Evolutionary conservation across 78 protist species (phyloP), one percentile per base, ranked within the genome.

Genomic region (Creolimax fragrantissima): DNA sequence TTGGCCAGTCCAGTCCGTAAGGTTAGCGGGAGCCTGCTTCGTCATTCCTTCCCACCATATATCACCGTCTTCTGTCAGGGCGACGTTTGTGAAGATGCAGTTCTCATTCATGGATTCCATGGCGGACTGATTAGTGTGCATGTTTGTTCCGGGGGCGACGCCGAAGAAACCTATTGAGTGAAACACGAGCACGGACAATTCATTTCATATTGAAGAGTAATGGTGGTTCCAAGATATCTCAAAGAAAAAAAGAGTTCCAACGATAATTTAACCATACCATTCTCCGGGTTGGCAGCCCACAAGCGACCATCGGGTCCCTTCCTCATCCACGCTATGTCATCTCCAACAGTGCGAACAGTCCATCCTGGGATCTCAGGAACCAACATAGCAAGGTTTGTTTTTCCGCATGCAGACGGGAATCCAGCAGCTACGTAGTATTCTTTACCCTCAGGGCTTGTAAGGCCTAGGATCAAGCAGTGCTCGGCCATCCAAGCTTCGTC

Each of bases 351-450:
- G 35, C 85, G 93, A 4, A 96, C 94, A 47, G 81, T 89, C 95
- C 95, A 92, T 3, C 94, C 97, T 35, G 86, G 81, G 35, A 95
- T 7, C 5, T 11, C 3, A n/a, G 81, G 43, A 42, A 35, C 24
- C 35, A 94, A 7, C 96, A 96, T 95, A 45, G 97, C 97, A 17
- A 95, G 83, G 91, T 95, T 95, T 4, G 99, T 98, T 93, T 98
- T 98, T 74, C 99, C 99, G 93, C 99, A 98, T 17, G 98, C 98
- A 0, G 95, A 90, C 45, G 99, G 99, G 95, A 96, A 98, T 39
- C 97, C 98, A 0, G 97, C 99, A 2, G 97, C 96, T 24, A 97
- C 45, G 90, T 96, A 94, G 41, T 83, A 2, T 85, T 89, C 47
- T 32, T 88, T 35, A 32, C 94, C 92, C 32, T 2, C 17, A 5